Conservation (phyloP, 257 asterid genomes). For the Echium plantagineum region DNA sequence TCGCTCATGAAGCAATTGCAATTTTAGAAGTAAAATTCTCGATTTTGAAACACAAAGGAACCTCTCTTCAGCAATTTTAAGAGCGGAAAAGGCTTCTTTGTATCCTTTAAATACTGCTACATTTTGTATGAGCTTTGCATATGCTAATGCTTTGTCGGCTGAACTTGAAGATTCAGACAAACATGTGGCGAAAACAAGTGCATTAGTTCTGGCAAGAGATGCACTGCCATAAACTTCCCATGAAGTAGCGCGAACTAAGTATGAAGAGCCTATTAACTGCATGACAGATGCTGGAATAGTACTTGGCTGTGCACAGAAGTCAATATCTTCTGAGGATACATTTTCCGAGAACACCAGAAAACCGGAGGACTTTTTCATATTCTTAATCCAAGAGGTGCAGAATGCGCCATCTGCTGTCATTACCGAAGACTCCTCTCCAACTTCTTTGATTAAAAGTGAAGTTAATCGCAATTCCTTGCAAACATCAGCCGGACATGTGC, state of each 20-base stretch:
- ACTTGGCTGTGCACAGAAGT: conserved; percentile 68
- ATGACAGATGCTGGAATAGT: conserved; percentile 75
- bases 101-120: conserved; percentile 77
- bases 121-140: conserved; percentile 87
- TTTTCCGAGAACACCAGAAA: conserved; percentile 56
- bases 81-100: conserved; percentile 85
- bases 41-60: conserved; percentile 68
- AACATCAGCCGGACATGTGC: conserved; percentile 64
- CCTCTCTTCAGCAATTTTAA: conserved; percentile 69
- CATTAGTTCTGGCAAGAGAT: conserved; percentile 69
- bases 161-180: conserved; percentile 71
- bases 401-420: conserved; percentile 71
- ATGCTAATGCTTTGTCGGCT: conserved; percentile 73
- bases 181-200: conserved; percentile 77
- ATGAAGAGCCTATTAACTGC: conserved; percentile 79
- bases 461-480: conserved; percentile 81
- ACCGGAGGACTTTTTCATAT: conserved; percentile 49
- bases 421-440: conserved; percentile 57
- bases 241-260: conserved; percentile 78
- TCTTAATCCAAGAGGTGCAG: conserved; percentile 70
- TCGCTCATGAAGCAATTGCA: conserved; percentile 78
- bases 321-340: conserved; percentile 25
- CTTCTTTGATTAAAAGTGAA: conserved; percentile 65
- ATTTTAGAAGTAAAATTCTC: conserved; percentile 56
- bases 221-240: conserved; percentile 98